phyloP scores from a whole-genome alignment of 371 early-diverging fungal genomes.

The Mucor piriformis region DNA sequence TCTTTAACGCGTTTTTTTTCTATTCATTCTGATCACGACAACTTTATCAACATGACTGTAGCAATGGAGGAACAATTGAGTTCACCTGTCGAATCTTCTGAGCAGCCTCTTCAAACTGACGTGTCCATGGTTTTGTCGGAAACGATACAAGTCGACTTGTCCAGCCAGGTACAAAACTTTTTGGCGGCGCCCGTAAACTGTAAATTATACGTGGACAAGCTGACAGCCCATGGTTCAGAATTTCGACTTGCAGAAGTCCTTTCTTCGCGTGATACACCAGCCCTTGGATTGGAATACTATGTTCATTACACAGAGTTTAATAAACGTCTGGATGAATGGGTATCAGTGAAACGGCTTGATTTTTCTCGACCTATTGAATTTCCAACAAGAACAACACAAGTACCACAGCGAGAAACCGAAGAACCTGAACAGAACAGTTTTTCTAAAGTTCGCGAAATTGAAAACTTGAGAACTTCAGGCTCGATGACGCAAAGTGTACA shows the following conservation, averaged over 20 bases:
- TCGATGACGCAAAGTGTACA: conserved; percentile 94
- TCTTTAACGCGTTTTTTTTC: too few relatives aligned
- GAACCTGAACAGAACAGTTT: conserved; percentile 43
- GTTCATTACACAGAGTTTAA: conserved; percentile 99
- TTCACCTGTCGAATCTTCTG: too few relatives aligned
- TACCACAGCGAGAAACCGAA: conserved; percentile 28
- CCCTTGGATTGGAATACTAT: conserved; percentile 80
- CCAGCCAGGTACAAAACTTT: conserved; percentile 27
- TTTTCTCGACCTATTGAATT: conserved; percentile 76
- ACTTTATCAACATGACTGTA: too few relatives aligned
- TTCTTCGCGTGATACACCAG: conserved; percentile 69
- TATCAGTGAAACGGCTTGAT: conserved; percentile 73
- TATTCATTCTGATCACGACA: conserved; percentile 42
- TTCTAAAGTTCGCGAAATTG: conserved; percentile 90
- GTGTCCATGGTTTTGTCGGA: too few relatives aligned
- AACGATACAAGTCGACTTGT: too few relatives aligned
- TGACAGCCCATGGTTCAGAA: conserved; percentile 54
- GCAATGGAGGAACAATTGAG: too few relatives aligned
- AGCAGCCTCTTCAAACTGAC: background rate
- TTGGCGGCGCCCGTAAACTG: conserved; percentile 51
- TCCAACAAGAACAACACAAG: conserved; percentile 46
- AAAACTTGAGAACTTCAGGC: conserved; percentile 88
- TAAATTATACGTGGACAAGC: conserved; percentile 78
- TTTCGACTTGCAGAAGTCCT: conserved; percentile 94
- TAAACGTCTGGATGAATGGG: conserved; percentile 99